Evolutionary conservation across 2,329 filamentous ascomycete genomes (phyloP), one percentile per base, ranked within the genome.

Genomic region (Aspergillus sp.): DNA sequence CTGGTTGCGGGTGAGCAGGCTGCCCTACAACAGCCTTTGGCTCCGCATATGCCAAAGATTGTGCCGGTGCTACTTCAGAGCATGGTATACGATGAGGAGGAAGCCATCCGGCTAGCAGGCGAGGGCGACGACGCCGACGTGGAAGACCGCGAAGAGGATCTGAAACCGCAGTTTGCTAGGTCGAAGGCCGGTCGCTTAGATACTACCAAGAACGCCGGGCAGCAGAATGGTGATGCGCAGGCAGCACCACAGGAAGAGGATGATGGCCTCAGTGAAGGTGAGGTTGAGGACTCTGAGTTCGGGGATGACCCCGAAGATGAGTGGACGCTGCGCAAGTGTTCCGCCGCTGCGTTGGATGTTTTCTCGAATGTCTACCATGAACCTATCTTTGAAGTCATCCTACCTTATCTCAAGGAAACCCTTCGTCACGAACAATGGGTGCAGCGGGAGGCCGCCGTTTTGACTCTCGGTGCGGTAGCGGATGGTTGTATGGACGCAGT

Each of bases 291-390:
- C 48, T 91, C 92, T 47, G 91, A 85, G 58, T 82, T 91, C 61
- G 80, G 82, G 41, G 82, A 80, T 50, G 91, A 93, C 66, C 91
- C 91, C 0, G 95, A 98, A 73, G 91, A 96, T 72, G 86, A 87
- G 66, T 99, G 95, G 95, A 98, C 93, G 54, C 80, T 99, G 53
- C 87, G 95, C 62, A 99, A 99, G 77, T 98, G 95, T 79, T 98
- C 95, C 39, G 95, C 95, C 7, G 95, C 95, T 12, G 93, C 95
- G 8, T 82, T 99, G 41, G 95, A 99, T 71, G 91, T 96, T 12
- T 93, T 99, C 67, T 92, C 95, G 17, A 89, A 89, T 52, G 90
- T 96, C 62, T 99, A 96, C 75, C 88, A 91, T 66, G 86, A 88
- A 54, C 86, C 89, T 1, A 92, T 99, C 33, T 99, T 99, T 73